A percentile compares a stretch with the other conserved stretches of the same genome.
Evolutionary conservation across 164 flowering plant species (phyloP).

Genomic region (Piper longum): DNA sequence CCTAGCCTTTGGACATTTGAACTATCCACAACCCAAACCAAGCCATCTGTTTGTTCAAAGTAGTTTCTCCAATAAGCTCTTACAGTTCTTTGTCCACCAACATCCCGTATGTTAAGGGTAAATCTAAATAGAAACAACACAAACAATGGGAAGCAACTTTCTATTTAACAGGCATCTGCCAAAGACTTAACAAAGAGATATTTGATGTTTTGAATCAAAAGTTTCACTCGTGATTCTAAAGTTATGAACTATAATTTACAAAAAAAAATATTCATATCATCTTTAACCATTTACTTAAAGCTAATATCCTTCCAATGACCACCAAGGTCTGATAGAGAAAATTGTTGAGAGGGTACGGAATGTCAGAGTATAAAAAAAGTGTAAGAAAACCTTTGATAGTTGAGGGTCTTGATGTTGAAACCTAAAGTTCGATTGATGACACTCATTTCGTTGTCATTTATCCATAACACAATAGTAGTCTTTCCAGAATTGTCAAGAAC

Average conservation of each 20-base stretch:
- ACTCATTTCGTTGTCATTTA: slow-evolving; percentile 97
- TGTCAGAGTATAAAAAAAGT: neutral
- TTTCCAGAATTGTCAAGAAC: slow-evolving; percentile 97
- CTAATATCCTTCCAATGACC: too few relatives aligned
- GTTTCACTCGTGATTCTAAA: too few relatives aligned
- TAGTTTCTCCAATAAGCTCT: slow-evolving; percentile 52
- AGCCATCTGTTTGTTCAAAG: slow-evolving; percentile 98
- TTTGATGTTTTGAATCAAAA: too few relatives aligned
- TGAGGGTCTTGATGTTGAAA: slow-evolving; percentile 88
- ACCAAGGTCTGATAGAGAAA: neutral
- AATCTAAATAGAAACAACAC: slow-evolving; percentile 32
- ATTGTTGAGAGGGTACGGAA: too few relatives aligned
- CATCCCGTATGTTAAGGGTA: slow-evolving; percentile 92
- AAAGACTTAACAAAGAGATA: too few relatives aligned
- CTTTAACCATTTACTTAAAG: too few relatives aligned
- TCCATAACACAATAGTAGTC: slow-evolving; percentile 78
- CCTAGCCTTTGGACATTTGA: slow-evolving; percentile 83
- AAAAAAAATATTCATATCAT: too few relatives aligned
- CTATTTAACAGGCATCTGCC: too few relatives aligned
- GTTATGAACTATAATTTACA: too few relatives aligned
- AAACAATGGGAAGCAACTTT: too few relatives aligned
- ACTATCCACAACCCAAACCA: slow-evolving; percentile 99
- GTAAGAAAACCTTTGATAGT: slow-evolving; percentile 48
- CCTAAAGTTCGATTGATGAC: slow-evolving; percentile 94
- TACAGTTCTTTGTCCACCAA: slow-evolving; percentile 92